Conservation (phyloP, 805 yeast genomes). For the Cyberlindnera mycetangii region DNA sequence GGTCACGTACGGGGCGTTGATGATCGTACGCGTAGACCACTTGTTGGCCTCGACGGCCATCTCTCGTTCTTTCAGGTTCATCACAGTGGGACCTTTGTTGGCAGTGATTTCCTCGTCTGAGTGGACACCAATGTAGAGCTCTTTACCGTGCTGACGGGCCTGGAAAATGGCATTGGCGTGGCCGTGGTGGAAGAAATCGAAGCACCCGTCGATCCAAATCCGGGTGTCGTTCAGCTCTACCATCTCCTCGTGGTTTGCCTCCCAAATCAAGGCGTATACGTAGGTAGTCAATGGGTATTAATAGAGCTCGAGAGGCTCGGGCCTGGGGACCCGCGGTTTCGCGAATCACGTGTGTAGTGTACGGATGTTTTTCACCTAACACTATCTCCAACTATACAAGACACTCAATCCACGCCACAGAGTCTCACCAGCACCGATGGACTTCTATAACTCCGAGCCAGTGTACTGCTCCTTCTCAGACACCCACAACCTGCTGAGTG, state of each 20-base stretch:
- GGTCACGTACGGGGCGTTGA: constrained; percentile 91
- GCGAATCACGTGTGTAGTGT: too few species aligned
- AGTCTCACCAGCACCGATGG: background rate
- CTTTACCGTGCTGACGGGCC: constrained; percentile 79
- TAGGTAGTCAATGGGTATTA: too few species aligned
- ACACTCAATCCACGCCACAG: too few species aligned
- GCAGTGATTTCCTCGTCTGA: constrained; percentile 78
- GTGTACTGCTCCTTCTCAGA: background rate
- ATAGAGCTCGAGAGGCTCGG: too few species aligned
- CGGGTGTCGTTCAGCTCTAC: constrained; percentile 22
- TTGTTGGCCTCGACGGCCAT: constrained; percentile 87
- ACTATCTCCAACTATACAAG: too few species aligned
- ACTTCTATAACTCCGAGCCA: background rate
- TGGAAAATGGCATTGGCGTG: constrained; percentile 97
- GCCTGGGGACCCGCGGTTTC: too few species aligned
- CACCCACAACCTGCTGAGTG: constrained; percentile 4
- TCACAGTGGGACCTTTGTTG: constrained; percentile 94
- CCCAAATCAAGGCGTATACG: too few species aligned
- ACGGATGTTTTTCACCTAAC: too few species aligned
- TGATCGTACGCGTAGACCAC: constrained; percentile 75
- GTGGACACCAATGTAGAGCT: constrained; percentile 84
- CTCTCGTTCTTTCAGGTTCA: constrained; percentile 75
- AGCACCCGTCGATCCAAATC: constrained; percentile 97
- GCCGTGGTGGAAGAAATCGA: constrained; percentile 97
- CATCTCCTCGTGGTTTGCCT: background rate